Evolutionary conservation across 2,329 filamentous ascomycete species (phyloP), one percentile per base, ranked within the genome.

Genomic region (Diplodia scrobiculata): DNA sequence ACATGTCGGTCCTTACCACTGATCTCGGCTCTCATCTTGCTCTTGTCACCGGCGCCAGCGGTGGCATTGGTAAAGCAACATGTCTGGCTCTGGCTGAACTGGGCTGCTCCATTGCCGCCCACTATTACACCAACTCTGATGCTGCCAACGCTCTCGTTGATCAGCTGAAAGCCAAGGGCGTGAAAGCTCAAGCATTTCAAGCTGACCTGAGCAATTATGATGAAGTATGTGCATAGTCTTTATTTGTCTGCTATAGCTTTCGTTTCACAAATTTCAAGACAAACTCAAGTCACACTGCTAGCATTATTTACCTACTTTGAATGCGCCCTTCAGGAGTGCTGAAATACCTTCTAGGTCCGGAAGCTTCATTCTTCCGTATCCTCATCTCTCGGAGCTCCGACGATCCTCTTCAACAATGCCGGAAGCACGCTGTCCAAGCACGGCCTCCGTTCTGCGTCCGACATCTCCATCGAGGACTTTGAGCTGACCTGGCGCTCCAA

Each of bases 41-140:
- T 29, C 75, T 82, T 38, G 74, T 82, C 32, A 80, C 78, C 0
- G 79, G 79, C 11, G 77, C 77, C 9, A 80, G 79, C 21, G 80
- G 79, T 21, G 80, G 79, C 19, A 82, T 82, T 25, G 80, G 80
- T 5, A 73, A 72, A 62, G 78, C 80, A 2, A 81, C 80, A 25
- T 76, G 75, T 53, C 72, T 74, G 0, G 70, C 76, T 11, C 74
- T 83, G 5, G 79, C 80, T 1, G 71, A 70, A 27, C 73, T 77
- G 19, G 79, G 79, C 21, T 81, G 78, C 69, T 74, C 77, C 45
- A 74, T 83, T 14, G 79, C 79, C 3, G 71, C 81, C 0, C 80
- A 83, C 70, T 82, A 79, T 73, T 72, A 80, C 68, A 70, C 72
- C 65, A 74, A 77, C 53, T 53, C 70, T 38, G 67, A 73, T 29